Percentiles rank a stretch among this genome's conserved stretches.
These are phyloP conservation scores for Echeveria elegans DNA, from an alignment of 164 flowering plant species.

Conservation along the genomic window DNA sequence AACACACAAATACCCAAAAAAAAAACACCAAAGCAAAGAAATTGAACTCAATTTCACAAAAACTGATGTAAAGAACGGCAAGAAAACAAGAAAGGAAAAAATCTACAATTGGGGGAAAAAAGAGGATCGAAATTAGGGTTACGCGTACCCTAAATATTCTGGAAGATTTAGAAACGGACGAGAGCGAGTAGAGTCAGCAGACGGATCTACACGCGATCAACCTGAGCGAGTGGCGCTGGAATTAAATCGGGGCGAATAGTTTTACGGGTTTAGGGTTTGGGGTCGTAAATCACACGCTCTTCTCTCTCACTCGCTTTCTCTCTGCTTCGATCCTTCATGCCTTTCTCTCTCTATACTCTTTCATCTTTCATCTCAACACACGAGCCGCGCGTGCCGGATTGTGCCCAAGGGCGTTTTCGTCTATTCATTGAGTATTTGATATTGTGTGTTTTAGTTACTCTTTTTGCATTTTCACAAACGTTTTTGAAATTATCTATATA, in stretches of 20 bases:
- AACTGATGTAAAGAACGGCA: background rate
- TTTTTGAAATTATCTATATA: too few species aligned
- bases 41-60: background rate
- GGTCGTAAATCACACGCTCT: background rate
- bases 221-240: background rate
- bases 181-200: too few species aligned
- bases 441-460: too few species aligned
- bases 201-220: background rate
- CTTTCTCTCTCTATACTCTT: background rate
- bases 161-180: background rate
- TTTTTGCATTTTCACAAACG: too few species aligned
- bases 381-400: conserved; percentile 5
- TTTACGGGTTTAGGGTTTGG: conserved; percentile 2
- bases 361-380: background rate
- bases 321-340: background rate
- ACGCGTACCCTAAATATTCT: background rate
- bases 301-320: background rate
- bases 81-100: background rate
- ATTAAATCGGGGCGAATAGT: background rate
- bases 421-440: background rate
- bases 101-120: background rate
- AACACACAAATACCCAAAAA: background rate
- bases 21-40: background rate
- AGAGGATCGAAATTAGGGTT: background rate
- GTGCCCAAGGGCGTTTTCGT: background rate